Conservation (phyloP, 176 grass and related monocot species). For the Luzula sylvatica region DNA sequence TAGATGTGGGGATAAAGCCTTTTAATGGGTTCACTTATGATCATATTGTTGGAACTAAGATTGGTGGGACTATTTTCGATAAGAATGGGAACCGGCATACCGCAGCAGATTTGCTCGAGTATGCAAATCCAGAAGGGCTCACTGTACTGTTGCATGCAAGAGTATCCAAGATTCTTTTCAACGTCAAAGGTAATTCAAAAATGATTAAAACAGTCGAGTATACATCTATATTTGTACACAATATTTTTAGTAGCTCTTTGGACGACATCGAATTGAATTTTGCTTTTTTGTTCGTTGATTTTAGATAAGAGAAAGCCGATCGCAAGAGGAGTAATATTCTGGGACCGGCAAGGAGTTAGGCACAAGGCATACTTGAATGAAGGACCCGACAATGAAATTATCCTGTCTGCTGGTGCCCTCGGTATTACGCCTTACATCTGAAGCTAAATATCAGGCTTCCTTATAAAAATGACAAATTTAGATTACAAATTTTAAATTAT, state of each 20-base stretch:
- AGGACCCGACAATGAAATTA: slow-evolving; percentile 42
- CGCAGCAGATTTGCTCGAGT: slow-evolving; percentile 68
- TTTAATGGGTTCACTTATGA: slow-evolving; percentile 79
- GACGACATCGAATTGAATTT: not conserved
- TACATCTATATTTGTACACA: too few relatives aligned
- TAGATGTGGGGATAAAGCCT: slow-evolving; percentile 56
- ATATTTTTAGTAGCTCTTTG: not conserved
- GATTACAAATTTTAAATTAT: too few relatives aligned
- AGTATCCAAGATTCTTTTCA: slow-evolving; percentile 51
- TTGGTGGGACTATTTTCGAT: slow-evolving; percentile 86
- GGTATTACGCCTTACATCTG: not conserved
- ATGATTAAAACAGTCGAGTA: too few relatives aligned
- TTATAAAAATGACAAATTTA: too few relatives aligned
- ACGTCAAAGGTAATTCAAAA: slow-evolving; percentile 31
- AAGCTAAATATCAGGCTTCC: too few relatives aligned
- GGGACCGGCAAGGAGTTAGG: slow-evolving; percentile 31
- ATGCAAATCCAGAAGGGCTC: slow-evolving; percentile 39
- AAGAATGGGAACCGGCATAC: slow-evolving; percentile 46
- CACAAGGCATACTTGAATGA: slow-evolving; percentile 58
- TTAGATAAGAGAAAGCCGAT: slow-evolving; percentile 28
- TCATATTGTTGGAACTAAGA: slow-evolving; percentile 74
- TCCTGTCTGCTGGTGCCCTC: slow-evolving; percentile 55
- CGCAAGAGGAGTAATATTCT: slow-evolving; percentile 63
- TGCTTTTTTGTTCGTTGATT: not conserved
- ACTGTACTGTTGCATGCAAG: slow-evolving; percentile 57